Evolutionary conservation across 331 rosid genomes (phyloP).

Genomic region (Phaseolus coccineus): DNA sequence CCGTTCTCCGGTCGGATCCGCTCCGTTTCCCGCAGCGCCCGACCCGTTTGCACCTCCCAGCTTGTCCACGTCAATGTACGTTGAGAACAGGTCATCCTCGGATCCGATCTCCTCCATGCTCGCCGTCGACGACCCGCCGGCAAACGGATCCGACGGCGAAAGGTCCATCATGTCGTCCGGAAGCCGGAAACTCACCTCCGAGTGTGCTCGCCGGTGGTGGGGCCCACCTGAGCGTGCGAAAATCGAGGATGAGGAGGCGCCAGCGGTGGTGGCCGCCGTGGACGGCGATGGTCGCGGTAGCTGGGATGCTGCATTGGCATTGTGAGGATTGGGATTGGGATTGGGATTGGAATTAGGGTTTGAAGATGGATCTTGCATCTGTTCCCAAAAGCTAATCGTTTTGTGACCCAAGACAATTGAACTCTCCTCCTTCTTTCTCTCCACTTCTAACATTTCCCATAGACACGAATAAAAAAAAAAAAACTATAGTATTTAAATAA

Average conservation of each 20-base stretch:
- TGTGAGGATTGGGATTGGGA: constrained; percentile 38
- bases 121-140: constrained; percentile 78
- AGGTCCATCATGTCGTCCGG: constrained; percentile 82
- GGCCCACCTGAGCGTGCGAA: constrained; percentile 42
- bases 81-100: constrained; percentile 87
- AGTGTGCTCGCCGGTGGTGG: constrained; percentile 76
- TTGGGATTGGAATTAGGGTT: constrained; percentile 48
- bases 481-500: background rate
- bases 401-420: background rate
- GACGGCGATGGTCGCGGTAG: constrained; percentile 37
- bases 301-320: constrained; percentile 46
- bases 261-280: constrained; percentile 28
- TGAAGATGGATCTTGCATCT: constrained; percentile 59
- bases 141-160: constrained; percentile 71
- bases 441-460: background rate
- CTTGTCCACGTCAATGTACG: constrained; percentile 88
- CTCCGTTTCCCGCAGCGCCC: constrained; percentile 31
- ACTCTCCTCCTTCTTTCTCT: constrained; percentile 17
- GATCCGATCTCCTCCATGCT: constrained; percentile 86
- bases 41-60: constrained; percentile 62
- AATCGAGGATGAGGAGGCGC: background rate
- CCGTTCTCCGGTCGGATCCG: constrained; percentile 54
- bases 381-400: background rate
- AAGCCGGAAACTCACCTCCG: constrained; percentile 73
- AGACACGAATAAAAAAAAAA: background rate